phyloP scores from a whole-genome alignment of 2,329 filamentous ascomycete species.

The Claviceps africana region DNA sequence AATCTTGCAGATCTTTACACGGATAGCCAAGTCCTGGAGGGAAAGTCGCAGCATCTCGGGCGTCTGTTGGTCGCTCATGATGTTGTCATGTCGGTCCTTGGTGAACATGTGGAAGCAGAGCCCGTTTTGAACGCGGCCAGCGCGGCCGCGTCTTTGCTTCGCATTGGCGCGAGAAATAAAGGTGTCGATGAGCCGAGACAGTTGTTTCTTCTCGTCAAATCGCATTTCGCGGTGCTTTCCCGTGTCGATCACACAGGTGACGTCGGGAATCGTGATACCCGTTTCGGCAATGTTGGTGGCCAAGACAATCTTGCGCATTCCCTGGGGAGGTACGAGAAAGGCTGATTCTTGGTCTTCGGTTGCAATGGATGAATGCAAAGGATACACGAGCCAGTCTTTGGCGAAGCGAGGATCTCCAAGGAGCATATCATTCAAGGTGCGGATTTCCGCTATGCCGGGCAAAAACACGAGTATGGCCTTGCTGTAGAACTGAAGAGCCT shows the following conservation, averaged over 20 bases:
- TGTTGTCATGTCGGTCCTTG: slow-evolving; percentile 68
- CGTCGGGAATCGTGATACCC: slow-evolving; percentile 94
- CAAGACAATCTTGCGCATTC: slow-evolving; percentile 81
- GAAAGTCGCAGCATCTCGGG: slow-evolving; percentile 93
- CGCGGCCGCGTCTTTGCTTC: slow-evolving; percentile 84
- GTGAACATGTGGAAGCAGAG: slow-evolving; percentile 95
- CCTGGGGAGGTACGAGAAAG: slow-evolving; percentile 70
- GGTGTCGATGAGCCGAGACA: slow-evolving; percentile 81
- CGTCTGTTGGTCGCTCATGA: slow-evolving; percentile 84
- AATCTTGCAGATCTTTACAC: slow-evolving; percentile 94
- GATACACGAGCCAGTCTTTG: slow-evolving; percentile 70
- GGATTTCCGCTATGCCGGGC: slow-evolving; percentile 86
- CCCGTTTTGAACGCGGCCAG: slow-evolving; percentile 87
- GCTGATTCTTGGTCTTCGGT: slow-evolving; percentile 93
- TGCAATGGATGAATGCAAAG: slow-evolving; percentile 85
- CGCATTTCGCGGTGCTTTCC: slow-evolving; percentile 97
- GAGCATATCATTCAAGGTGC: slow-evolving; percentile 75
- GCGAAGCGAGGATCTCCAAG: slow-evolving; percentile 62
- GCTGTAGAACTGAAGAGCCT: slow-evolving; percentile 56
- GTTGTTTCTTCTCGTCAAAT: slow-evolving; percentile 82
- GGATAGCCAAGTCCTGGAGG: slow-evolving; percentile 84
- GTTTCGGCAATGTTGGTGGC: slow-evolving; percentile 98
- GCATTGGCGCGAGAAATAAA: slow-evolving; percentile 95
- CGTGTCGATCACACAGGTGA: slow-evolving; percentile 91
- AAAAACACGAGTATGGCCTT: slow-evolving; percentile 90